phyloP scores from a whole-genome alignment of 768 basidiomycete genomes.

The Tricholoma saponaceum region DNA sequence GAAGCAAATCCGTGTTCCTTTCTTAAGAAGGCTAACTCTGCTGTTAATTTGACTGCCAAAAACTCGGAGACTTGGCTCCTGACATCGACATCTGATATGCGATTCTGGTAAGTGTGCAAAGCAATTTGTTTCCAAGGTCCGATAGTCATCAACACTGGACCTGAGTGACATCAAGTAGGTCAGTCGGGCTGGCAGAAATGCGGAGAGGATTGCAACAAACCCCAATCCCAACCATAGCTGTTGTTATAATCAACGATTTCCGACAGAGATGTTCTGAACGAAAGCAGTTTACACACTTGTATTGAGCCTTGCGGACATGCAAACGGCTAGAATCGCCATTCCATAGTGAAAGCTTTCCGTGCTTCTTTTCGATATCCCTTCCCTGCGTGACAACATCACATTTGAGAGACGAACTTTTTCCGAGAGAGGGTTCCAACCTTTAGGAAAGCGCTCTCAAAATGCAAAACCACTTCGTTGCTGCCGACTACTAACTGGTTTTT shows the following conservation, averaged over 20 bases:
- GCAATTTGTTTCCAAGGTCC: slow-evolving; percentile 85
- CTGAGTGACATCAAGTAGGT: slow-evolving; percentile 26
- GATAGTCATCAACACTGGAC: slow-evolving; percentile 80
- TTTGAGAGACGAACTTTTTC: not conserved
- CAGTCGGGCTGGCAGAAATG: not conserved
- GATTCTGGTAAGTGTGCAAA: slow-evolving; percentile 62
- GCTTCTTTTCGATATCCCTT: slow-evolving; percentile 62
- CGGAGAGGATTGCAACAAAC: slow-evolving; percentile 26
- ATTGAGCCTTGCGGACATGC: slow-evolving; percentile 91
- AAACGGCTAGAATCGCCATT: slow-evolving; percentile 90
- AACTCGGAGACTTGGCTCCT: slow-evolving; percentile 52
- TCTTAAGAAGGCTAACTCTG: slow-evolving; percentile 39
- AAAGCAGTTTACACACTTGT: slow-evolving; percentile 53
- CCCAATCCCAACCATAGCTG: slow-evolving; percentile 93
- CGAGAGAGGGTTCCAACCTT: slow-evolving; percentile 36
- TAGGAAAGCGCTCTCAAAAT: slow-evolving; percentile 73
- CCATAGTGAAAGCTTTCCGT: slow-evolving; percentile 67
- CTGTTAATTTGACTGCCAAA: slow-evolving; percentile 48
- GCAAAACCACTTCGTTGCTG: slow-evolving; percentile 61
- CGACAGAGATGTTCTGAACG: not conserved
- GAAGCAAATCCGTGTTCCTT: slow-evolving; percentile 34
- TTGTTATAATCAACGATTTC: not conserved
- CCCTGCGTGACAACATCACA: slow-evolving; percentile 56
- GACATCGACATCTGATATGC: slow-evolving; percentile 64
- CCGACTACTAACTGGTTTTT: slow-evolving; percentile 52